These are phyloP conservation scores for Ceratocystis variospora DNA, from an alignment of 2,329 filamentous ascomycete species.

Conservation along the genomic window DNA sequence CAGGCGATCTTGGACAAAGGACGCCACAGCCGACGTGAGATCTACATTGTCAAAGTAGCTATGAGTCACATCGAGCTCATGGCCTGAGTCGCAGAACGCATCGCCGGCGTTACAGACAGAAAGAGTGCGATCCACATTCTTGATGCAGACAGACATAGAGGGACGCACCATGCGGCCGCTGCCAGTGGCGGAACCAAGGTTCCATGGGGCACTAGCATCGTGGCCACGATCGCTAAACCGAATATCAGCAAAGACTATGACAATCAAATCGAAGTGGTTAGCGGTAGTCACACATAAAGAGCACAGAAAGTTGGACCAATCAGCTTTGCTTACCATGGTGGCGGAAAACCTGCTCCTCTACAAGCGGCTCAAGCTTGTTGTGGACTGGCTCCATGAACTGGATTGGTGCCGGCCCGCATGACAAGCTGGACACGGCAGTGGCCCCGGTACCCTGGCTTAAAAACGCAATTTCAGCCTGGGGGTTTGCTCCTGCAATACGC, in stretches of 20 bases:
- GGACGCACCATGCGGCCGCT: conserved; percentile 5
- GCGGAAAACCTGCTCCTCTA: not conserved
- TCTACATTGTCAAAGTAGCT: not conserved
- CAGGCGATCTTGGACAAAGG: not conserved
- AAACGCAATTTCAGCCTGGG: not conserved
- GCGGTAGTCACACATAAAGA: not conserved
- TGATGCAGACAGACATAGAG: not conserved
- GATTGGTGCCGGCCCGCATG: conserved; percentile 3
- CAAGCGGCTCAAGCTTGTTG: not conserved
- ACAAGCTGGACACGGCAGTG: conserved; percentile 2
- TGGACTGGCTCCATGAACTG: conserved; percentile 2
- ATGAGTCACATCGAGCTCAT: not conserved
- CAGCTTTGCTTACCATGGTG: not conserved
- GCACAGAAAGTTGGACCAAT: not conserved
- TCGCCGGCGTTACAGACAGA: conserved; percentile 2
- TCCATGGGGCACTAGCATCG: conserved; percentile 5
- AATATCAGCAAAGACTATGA: conserved; percentile 10
- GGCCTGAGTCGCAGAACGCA: conserved; percentile 6
- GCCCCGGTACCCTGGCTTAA: conserved; percentile 8
- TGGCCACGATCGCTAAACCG: conserved; percentile 9
- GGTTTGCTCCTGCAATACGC: not conserved
- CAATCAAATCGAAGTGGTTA: not conserved
- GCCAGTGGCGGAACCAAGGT: not conserved
- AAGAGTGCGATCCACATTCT: conserved; percentile 4
- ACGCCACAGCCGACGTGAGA: not conserved